phyloP scores from a whole-genome alignment of 306 rosid species.

The Vigna angularis region DNA sequence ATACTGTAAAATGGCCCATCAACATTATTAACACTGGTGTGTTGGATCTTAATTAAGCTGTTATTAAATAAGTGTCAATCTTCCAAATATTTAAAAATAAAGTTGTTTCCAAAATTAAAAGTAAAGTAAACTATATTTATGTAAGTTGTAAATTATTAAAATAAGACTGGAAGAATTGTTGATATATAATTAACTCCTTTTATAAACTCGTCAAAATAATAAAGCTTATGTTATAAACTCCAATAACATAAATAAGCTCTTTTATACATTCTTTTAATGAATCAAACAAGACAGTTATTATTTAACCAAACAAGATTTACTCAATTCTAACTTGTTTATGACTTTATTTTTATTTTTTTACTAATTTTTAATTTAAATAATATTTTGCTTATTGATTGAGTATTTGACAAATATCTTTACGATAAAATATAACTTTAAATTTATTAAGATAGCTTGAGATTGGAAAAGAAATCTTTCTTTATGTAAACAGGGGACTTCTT shows the following conservation, averaged over 20 bases:
- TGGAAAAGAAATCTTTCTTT: neutral
- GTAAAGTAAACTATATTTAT: neutral
- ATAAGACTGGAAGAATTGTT: neutral
- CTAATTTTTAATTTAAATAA: neutral
- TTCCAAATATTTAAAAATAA: neutral
- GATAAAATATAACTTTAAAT: neutral
- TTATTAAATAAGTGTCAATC: neutral
- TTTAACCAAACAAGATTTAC: neutral
- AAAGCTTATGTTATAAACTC: neutral
- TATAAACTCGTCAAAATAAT: neutral
- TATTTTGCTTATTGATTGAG: neutral
- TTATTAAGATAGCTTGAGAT: too few species aligned
- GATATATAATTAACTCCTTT: neutral
- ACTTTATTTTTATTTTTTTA: neutral
- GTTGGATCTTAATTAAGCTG: neutral
- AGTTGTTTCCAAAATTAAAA: neutral
- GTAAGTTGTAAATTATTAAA: neutral
- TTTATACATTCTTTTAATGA: neutral
- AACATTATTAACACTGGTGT: neutral
- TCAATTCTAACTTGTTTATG: neutral
- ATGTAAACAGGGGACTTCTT: neutral
- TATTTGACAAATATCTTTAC: neutral
- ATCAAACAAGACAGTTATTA: neutral
- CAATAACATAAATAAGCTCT: neutral
- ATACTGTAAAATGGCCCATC: conserved; percentile 17